A percentile compares a stretch with the other conserved stretches of the same genome.
phyloP scores from a whole-genome alignment of 2,329 filamentous ascomycete species.

The Shiraia bambusicola region DNA sequence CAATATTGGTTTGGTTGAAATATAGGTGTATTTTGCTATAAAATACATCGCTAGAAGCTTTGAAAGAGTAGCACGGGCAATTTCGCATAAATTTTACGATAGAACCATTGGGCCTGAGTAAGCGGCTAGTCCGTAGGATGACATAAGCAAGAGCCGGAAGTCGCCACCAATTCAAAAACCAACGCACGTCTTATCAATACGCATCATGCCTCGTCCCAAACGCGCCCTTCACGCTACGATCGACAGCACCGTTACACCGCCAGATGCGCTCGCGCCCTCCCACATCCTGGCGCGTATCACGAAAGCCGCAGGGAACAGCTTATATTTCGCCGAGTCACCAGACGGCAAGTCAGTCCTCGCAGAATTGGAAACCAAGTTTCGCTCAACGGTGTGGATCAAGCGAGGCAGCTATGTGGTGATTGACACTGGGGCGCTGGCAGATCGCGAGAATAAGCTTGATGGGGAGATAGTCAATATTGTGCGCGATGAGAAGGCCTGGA shows the following conservation, averaged over 20 bases:
- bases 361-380: conserved; percentile 81
- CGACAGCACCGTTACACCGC: conserved; percentile 66
- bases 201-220: conserved; percentile 70
- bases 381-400: conserved; percentile 91
- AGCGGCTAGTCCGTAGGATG: too few species aligned
- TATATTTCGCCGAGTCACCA: conserved; percentile 78
- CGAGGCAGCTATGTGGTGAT: conserved; percentile 84
- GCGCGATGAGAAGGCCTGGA: conserved; percentile 86
- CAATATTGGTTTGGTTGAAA: too few species aligned
- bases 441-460: conserved; percentile 72
- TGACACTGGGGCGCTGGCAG: conserved; percentile 66
- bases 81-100: too few species aligned
- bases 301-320: conserved; percentile 83
- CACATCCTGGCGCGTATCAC: conserved; percentile 74
- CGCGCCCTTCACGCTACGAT: conserved; percentile 76
- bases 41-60: too few species aligned
- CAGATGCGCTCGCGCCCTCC: conserved; percentile 54
- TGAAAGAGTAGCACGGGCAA: too few species aligned
- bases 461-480: conserved; percentile 95
- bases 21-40: too few species aligned
- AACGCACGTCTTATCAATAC: background rate
- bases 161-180: background rate
- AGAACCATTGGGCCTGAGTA: too few species aligned
- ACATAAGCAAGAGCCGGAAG: too few species aligned
- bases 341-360: conserved; percentile 65